Evolutionary conservation across 2,329 filamentous ascomycete species (phyloP), one percentile per base, ranked within the genome.

Genomic region (Gremmenia infestans): DNA sequence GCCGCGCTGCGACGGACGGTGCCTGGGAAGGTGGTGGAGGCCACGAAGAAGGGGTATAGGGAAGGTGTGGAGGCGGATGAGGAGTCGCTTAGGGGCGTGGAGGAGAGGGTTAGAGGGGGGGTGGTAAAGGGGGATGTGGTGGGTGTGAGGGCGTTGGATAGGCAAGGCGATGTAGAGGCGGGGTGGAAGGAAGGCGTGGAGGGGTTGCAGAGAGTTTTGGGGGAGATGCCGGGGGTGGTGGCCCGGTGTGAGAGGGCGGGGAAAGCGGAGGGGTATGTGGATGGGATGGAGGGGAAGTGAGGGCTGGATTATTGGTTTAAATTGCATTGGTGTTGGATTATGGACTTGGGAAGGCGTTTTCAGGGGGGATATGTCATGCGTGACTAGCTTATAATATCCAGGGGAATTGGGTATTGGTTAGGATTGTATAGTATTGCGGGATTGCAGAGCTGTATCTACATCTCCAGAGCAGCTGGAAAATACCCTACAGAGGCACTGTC

Each of bases 191-290:
- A 61, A 9, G 80, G 80, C 0, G 76, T 86, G 1, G 74, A 74
- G 48, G 76, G 75, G 15, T 64, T 86, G 53, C 78, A 72, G 3
- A 70, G 75, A 60, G 61, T 86, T 55, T 83, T 83, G 73, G 76
- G 76, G 63, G 79, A 81, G 37, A 80, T 87, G 79, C 81, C 83
- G 15, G 76, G 80, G 19, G 79, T 80, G 3, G 81, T 84, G 65
- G 84, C 83, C 53, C 81, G 77, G 69, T 85, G 86, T 79, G 83
- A 86, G 74, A 76, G 83, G 69, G 83, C 84, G 55, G 74, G 80
- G 59, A 76, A 80, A 15, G 83, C 82, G 14, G 69, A 66, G 53
- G 61, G 57, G n/a, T 70, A 70, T 64, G 61, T 70, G n/a, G 46
- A 68, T 65, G 60, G 69, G 32, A 48, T 64, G 23, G 52, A 57